These are phyloP conservation scores for Apiospora malaysiana DNA, from an alignment of 2,329 filamentous ascomycete species.

Conservation along the genomic window DNA sequence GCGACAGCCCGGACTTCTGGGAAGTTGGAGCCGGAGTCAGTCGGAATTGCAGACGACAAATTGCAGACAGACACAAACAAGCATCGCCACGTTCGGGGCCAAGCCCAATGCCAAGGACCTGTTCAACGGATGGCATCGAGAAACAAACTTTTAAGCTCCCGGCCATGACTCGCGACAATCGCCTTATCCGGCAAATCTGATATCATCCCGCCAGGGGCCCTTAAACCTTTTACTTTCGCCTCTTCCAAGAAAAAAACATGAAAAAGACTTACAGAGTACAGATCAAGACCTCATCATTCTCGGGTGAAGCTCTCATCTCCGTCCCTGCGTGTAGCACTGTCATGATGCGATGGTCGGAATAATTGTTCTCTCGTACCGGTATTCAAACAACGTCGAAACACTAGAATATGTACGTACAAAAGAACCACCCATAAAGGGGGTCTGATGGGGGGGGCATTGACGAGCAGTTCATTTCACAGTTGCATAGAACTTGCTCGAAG, in stretches of 20 bases:
- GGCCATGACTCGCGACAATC: background rate
- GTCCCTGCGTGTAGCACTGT: no score
- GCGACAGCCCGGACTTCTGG: background rate
- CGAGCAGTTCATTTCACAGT: background rate
- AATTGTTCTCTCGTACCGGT: background rate
- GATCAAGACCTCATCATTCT: no score
- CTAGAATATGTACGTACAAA: background rate
- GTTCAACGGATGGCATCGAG: background rate
- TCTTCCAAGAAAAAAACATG: background rate
- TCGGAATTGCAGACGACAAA: no score
- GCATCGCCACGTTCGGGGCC: no score
- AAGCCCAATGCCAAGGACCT: no score
- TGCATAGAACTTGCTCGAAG: background rate
- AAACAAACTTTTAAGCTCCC: background rate
- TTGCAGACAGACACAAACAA: background rate
- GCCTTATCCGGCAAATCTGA: background rate
- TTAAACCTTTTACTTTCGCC: background rate
- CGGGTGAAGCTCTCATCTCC: no score
- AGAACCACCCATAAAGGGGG: background rate
- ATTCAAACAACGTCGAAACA: slow-evolving; percentile 3
- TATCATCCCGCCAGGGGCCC: background rate
- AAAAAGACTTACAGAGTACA: no score
- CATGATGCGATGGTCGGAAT: background rate
- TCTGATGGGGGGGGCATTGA: background rate
- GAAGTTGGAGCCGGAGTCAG: background rate